Percentiles rank a stretch among this genome's conserved stretches.
These are phyloP conservation scores for Actinomortierella wolfii DNA, from an alignment of 371 early-diverging fungal species.

Conservation along the genomic window DNA sequence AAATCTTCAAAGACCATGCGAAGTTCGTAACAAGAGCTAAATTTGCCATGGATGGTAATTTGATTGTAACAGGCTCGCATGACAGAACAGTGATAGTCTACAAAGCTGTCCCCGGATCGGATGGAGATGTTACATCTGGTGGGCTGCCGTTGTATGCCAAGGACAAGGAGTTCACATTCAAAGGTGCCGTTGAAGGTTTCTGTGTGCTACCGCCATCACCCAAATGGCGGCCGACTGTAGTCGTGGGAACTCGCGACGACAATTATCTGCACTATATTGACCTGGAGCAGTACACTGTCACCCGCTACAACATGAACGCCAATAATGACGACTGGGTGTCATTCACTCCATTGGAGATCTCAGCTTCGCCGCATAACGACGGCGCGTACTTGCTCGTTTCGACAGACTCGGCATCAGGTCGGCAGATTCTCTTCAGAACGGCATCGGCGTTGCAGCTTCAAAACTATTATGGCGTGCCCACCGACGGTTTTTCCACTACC, in stretches of 20 bases:
- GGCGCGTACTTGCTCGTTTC: slow-evolving; percentile 66
- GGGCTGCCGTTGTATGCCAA: slow-evolving; percentile 19
- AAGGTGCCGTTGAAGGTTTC: slow-evolving; percentile 34
- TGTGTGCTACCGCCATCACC: slow-evolving; percentile 46
- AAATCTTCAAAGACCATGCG: slow-evolving; percentile 66
- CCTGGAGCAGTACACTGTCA: slow-evolving; percentile 45
- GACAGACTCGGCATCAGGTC: slow-evolving; percentile 73
- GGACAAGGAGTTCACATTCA: slow-evolving; percentile 32
- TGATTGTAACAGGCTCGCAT: slow-evolving; percentile 70
- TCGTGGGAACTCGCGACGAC: slow-evolving; percentile 71
- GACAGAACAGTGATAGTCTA: slow-evolving; percentile 74
- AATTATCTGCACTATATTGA: slow-evolving; percentile 75
- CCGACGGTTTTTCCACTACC: slow-evolving; percentile 64
- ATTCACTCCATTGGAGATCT: slow-evolving; percentile 75
- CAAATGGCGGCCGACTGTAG: slow-evolving; percentile 44
- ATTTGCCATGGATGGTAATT: slow-evolving; percentile 65
- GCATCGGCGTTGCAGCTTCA: slow-evolving; percentile 56
- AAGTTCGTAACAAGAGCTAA: slow-evolving; percentile 71
- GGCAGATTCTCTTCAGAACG: slow-evolving; percentile 67
- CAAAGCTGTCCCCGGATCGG: slow-evolving; percentile 11
- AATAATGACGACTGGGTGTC: slow-evolving; percentile 85
- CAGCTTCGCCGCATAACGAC: slow-evolving; percentile 53
- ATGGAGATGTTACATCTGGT: too few species aligned
- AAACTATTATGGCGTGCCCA: slow-evolving; percentile 69
- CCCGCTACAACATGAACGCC: slow-evolving; percentile 71